Base-by-base conservation (phyloP, 768 basidiomycete species). In the Calocybe indica region DNA sequence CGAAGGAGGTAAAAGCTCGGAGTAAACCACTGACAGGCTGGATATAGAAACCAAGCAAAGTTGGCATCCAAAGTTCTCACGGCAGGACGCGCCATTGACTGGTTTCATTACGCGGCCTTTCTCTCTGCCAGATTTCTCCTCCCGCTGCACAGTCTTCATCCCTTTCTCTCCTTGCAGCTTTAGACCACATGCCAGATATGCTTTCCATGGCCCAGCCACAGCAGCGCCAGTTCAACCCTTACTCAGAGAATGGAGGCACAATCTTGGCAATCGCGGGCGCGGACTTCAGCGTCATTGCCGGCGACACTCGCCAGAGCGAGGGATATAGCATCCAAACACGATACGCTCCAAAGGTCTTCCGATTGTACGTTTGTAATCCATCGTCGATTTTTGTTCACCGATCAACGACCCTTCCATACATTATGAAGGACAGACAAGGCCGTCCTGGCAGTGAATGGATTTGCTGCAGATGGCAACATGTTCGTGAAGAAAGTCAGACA, bases 311-410 rank as follows among this genome's bases (percentile, higher is more conserved):
- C 48, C 96, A 98, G 72, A 92, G 85, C 55, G 89, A 94, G 63
- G 95, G 95, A n/a, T 98, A 90, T 69, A 88, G 74, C 62, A 99
- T 99, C 65, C 95, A 99, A 75, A 96, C 95, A 50, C 79, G 95
- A 65, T 97, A 96, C 66, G 92, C 92, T 6, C 85, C 92, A 37
- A 95, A 97, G 68, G 92, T 97, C 50, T 96, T 93, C 70, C 77
- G 81, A 71, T 68, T 99, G 91, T 96, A 59, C 69, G 91, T 61
- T 31, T 15, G 31, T 8, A 32, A 30, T n/a, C 14, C 12, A 11
- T 29, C 44, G 42, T 40, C 40, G 29, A 43, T 41, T 40, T 53
- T 45, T 46, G 36, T 43, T 31, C 40, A 36, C 46, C 28, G 42
- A 43, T 43, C 42, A 43, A 12, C 29, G 11, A 8, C 44, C 42